Conservation (phyloP, 108 stramenopile species). For the Mediolabrus comicus region DNA sequence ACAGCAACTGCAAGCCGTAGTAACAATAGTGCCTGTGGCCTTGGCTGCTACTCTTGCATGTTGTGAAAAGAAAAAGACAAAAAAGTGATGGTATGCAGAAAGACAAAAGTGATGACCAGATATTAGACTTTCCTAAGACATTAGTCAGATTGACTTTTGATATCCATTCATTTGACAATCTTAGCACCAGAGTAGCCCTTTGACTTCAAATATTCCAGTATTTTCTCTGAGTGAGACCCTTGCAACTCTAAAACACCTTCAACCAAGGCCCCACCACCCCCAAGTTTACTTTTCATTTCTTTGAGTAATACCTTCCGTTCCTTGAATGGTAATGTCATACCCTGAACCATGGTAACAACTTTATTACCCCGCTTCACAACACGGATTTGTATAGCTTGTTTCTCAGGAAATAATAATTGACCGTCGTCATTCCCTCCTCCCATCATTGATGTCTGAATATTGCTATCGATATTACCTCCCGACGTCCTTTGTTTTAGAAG, state of each 20-base stretch:
- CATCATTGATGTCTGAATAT: no score
- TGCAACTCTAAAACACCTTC: conserved; percentile 45
- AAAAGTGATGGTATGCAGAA: no score
- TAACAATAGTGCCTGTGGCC: no score
- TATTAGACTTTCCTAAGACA: no score
- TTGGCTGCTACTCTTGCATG: no score
- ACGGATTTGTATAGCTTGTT: conserved; percentile 27
- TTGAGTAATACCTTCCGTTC: conserved; percentile 35
- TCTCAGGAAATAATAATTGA: neutral
- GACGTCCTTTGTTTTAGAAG: conserved; percentile 5
- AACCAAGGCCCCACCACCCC: conserved; percentile 39
- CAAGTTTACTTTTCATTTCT: conserved; percentile 27
- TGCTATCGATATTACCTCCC: conserved; percentile 16
- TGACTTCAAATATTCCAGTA: conserved; percentile 9
- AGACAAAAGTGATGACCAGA: no score
- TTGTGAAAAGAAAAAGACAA: no score
- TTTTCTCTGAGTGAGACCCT: conserved; percentile 23
- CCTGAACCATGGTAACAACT: conserved; percentile 31
- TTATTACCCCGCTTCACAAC: conserved; percentile 34
- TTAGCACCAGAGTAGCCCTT: conserved; percentile 21
- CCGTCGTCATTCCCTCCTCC: no score
- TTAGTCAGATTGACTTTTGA: no score
- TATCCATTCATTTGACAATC: conserved; percentile 11
- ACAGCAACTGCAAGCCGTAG: no score
- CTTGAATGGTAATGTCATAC: conserved; percentile 29